Evolutionary conservation across 164 flowering plant genomes (phyloP), one percentile per base, ranked within the genome.

Genomic region (Protea cynaroides): DNA sequence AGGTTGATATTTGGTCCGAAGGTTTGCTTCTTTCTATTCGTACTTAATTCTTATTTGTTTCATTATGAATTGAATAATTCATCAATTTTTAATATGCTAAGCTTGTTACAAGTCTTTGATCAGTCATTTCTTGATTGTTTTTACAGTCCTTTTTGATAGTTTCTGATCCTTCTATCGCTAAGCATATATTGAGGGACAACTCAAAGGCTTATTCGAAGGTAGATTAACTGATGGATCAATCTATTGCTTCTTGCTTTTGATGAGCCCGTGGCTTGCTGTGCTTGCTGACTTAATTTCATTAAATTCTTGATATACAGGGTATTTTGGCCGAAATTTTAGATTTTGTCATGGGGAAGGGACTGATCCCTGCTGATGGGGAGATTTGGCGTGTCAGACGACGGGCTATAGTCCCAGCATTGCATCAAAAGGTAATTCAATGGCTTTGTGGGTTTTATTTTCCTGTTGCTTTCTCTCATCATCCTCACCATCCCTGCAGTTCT

Each of bases 331-430:
- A 94, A 76, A 94, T 94, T 67, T 75, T 94, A 47, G 96, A 94
- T 1, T 91, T 94, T 86, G 97, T 94, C 54, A 91, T 94, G 99
- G 99, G 99, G n/a, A 91, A 80, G 70, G 99, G 99, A 64, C 90
- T 94, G 14, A 94, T 94, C 58, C 99, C 99, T 18, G 99, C 99
- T 63, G 99, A 94, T 77, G 96, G 92, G n/a, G 99, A 94, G 70
- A 77, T 89, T 65, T 94, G 99, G 99, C 91, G 93, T 56, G 84
- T 80, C 23, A 79, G 96, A 53, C 65, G 99, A 56, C 87, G 99
- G 58, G 96, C 90, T 43, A 86, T 91, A 53, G 99, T 94, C 63
- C 99, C 99, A 54, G 96, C 99, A 73, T 76, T 94, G 71, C 99
- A 94, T 76, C 84, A 66, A 76, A 94, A 91, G 96, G 99, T 90